These are phyloP conservation scores for Novymonas esmeraldas DNA, from an alignment of 208 protist genomes.

Conservation along the genomic window DNA sequence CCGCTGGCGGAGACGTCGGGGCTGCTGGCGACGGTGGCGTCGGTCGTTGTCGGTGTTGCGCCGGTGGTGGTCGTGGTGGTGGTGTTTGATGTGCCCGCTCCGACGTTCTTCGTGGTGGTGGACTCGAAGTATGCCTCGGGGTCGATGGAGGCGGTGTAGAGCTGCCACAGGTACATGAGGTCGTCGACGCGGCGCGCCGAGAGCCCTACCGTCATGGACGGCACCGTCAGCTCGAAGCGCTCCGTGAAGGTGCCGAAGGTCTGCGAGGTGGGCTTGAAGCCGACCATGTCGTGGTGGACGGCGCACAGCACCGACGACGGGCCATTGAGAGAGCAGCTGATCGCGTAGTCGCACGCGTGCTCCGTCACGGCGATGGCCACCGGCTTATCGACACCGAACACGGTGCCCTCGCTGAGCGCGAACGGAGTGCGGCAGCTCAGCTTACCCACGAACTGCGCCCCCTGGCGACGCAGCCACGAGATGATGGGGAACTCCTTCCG, in stretches of 20 bases:
- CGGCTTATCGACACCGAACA: slow-evolving; percentile 57
- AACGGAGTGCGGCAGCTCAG: slow-evolving; percentile 71
- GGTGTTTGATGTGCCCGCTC: neutral
- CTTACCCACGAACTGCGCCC: slow-evolving; percentile 81
- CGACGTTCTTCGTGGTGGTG: neutral
- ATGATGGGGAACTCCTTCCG: slow-evolving; percentile 78
- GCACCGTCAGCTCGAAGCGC: slow-evolving; percentile 56
- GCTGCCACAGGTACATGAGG: slow-evolving; percentile 85
- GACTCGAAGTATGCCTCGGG: slow-evolving; percentile 48
- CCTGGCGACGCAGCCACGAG: slow-evolving; percentile 77
- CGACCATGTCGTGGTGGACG: slow-evolving; percentile 68
- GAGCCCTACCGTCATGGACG: slow-evolving; percentile 82
- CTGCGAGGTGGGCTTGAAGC: slow-evolving; percentile 90
- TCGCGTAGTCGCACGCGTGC: slow-evolving; percentile 77
- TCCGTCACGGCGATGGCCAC: slow-evolving; percentile 49
- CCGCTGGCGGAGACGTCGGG: neutral
- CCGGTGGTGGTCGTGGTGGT: neutral
- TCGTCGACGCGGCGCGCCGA: slow-evolving; percentile 77
- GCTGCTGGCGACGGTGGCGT: no score
- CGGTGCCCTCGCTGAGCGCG: slow-evolving; percentile 62
- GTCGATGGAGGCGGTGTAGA: slow-evolving; percentile 82
- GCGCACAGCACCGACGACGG: slow-evolving; percentile 66
- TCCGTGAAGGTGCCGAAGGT: slow-evolving; percentile 86
- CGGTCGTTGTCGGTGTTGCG: neutral
- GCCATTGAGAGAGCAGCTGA: slow-evolving; percentile 72